Evolutionary conservation across 2,329 filamentous ascomycete species (phyloP).

Genomic region (Beauveria australis): DNA sequence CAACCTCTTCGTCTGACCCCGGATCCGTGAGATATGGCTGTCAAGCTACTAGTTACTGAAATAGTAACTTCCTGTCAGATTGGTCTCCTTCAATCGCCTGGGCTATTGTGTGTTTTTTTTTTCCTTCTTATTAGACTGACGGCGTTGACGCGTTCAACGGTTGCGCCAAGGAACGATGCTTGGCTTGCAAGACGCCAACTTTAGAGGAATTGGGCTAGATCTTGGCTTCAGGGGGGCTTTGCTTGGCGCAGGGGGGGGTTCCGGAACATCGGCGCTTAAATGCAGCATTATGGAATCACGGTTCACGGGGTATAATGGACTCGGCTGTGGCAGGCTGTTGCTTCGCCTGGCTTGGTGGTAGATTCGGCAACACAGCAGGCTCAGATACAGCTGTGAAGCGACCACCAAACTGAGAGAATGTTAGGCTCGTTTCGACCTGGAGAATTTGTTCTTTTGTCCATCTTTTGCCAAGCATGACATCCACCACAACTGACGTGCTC

Average conservation of each 20-base stretch:
- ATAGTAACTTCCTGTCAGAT: background rate
- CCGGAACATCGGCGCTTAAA: background rate
- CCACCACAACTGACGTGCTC: background rate
- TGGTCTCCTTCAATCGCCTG: background rate
- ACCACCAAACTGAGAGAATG: too few species aligned
- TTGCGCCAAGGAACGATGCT: background rate
- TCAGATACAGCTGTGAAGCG: background rate
- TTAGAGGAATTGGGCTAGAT: background rate
- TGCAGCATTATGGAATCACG: background rate
- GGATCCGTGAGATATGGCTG: background rate
- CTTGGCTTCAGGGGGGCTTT: slow-evolving; percentile 1
- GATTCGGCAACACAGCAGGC: background rate
- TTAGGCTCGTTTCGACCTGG: too few species aligned
- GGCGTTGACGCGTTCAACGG: background rate
- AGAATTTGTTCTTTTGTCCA: background rate
- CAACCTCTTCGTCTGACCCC: background rate
- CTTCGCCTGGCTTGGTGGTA: background rate
- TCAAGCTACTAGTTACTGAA: background rate
- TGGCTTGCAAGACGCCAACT: background rate
- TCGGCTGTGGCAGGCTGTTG: background rate
- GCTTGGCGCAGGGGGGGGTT: slow-evolving; percentile 4
- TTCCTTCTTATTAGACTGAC: background rate
- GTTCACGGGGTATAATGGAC: background rate
- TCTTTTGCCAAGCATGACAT: background rate
- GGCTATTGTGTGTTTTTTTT: background rate